A percentile compares a stretch with the other conserved stretches of the same genome.
phyloP scores from a whole-genome alignment of 1,284 basidiomycete genomes.

The Sanghuangporus weigelae region DNA sequence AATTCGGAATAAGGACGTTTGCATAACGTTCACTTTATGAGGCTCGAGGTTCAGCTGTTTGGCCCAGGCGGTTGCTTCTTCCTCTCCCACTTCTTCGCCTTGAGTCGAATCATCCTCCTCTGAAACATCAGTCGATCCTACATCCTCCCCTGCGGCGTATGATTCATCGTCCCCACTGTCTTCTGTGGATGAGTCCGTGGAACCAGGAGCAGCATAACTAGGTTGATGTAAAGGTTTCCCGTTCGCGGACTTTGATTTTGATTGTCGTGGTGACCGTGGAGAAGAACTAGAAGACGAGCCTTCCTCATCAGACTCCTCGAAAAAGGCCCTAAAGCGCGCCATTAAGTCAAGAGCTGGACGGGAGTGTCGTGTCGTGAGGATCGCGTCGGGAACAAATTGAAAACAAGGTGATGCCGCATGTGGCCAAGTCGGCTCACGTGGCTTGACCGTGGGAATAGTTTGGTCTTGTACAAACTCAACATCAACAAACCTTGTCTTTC shows the following conservation, averaged over 20 bases:
- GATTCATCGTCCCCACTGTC: conserved; percentile 9
- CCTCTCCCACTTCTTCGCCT: conserved; percentile 26
- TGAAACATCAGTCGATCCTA: not conserved
- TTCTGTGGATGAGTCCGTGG: conserved; percentile 10
- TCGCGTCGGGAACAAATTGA: not conserved
- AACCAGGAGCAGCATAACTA: conserved; percentile 1
- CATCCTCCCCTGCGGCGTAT: not conserved
- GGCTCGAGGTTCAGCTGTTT: conserved; percentile 70
- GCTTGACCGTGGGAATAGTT: not conserved
- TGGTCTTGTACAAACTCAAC: not conserved
- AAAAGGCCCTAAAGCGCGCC: conserved; percentile 17
- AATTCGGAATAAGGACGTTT: conserved; percentile 76
- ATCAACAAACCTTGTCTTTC: conserved; percentile 17
- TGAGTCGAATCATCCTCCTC: conserved; percentile 14
- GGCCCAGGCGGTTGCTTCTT: conserved; percentile 49
- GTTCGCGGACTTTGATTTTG: conserved; percentile 5
- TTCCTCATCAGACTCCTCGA: conserved; percentile 13
- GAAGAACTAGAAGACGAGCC: not conserved
- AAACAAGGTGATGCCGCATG: not conserved
- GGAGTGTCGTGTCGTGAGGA: not conserved
- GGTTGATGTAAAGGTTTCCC: not conserved
- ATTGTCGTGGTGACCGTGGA: not conserved
- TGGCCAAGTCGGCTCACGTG: conserved; percentile 5
- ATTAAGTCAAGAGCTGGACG: not conserved
- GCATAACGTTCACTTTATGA: conserved; percentile 89